Evolutionary conservation across 1,284 basidiomycete genomes (phyloP).

Genomic region (Cystobasidiaceae sp.): DNA sequence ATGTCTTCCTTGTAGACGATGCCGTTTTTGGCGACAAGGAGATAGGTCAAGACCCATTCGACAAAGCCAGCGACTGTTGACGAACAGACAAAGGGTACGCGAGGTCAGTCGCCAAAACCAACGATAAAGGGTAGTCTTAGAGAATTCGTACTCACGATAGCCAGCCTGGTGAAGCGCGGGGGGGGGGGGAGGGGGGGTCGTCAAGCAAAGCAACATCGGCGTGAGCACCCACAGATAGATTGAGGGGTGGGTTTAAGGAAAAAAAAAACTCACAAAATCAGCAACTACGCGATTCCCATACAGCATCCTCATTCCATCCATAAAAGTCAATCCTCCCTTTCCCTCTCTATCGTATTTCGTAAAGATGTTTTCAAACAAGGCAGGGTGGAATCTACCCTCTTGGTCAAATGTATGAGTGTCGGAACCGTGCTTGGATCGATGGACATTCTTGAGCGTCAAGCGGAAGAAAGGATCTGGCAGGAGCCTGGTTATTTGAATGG

Average conservation of each 20-base stretch:
- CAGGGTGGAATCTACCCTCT: conserved; percentile 39
- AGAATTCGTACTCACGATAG: not conserved
- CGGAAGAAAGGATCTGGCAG: conserved; percentile 44
- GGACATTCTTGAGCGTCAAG: conserved; percentile 43
- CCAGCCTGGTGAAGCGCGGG: conserved; percentile 4
- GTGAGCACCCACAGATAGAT: no score
- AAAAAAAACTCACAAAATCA: conserved; percentile 29
- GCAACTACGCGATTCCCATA: conserved; percentile 27
- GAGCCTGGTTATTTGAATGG: not conserved
- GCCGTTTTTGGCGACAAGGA: conserved; percentile 54
- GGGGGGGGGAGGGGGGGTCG: no score
- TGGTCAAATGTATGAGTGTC: conserved; percentile 44
- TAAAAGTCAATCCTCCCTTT: conserved; percentile 40
- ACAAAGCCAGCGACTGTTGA: conserved; percentile 56
- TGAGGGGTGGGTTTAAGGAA: no score
- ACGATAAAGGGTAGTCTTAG: not conserved
- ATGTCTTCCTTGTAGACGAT: conserved; percentile 52
- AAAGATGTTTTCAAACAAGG: conserved; percentile 39
- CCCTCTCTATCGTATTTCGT: conserved; percentile 34
- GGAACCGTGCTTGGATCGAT: conserved; percentile 45
- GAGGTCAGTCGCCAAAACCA: not conserved
- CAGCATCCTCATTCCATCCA: conserved; percentile 36
- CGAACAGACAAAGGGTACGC: not conserved
- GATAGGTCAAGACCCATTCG: conserved; percentile 48
- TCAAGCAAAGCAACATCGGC: not conserved